phyloP scores from a whole-genome alignment of 2,329 filamentous ascomycete genomes.

The Colletotrichum sp. region DNA sequence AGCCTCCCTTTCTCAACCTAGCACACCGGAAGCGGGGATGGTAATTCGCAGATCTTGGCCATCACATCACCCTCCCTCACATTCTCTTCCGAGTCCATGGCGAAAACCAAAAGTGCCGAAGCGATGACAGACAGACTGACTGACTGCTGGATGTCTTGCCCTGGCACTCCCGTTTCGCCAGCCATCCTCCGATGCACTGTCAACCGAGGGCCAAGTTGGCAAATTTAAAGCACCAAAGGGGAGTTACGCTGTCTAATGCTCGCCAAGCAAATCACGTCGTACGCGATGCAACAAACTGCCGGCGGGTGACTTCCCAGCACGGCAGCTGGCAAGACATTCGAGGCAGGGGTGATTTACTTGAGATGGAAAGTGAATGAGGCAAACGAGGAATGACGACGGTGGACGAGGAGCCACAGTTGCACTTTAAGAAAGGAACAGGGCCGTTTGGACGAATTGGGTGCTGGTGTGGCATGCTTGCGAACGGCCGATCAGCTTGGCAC shows the following conservation, averaged over 20 bases:
- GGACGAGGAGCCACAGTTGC: not conserved
- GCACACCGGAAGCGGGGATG: slow-evolving; percentile 6
- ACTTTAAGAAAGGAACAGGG: not conserved
- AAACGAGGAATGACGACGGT: not conserved
- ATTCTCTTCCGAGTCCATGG: not conserved
- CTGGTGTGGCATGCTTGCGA: not conserved
- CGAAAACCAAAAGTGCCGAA: not conserved
- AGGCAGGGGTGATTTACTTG: not conserved
- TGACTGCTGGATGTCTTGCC: not conserved
- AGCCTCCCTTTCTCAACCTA: not conserved
- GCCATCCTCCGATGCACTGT: not conserved
- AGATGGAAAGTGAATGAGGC: not conserved
- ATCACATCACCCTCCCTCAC: not conserved
- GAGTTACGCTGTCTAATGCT: not conserved
- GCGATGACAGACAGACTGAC: not conserved
- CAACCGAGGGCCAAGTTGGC: not conserved
- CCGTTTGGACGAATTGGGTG: not conserved
- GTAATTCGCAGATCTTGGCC: slow-evolving; percentile 2
- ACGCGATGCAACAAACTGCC: slow-evolving; percentile 20
- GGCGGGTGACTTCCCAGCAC: slow-evolving; percentile 18
- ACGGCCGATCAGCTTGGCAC: slow-evolving; percentile 4
- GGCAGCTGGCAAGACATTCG: slow-evolving; percentile 15
- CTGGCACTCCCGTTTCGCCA: not conserved
- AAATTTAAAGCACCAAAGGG: not conserved
- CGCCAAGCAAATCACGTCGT: slow-evolving; percentile 13